Evolutionary conservation across 495 filamentous ascomycete species (phyloP).

Genomic region (Podospora pseudopauciseta): DNA sequence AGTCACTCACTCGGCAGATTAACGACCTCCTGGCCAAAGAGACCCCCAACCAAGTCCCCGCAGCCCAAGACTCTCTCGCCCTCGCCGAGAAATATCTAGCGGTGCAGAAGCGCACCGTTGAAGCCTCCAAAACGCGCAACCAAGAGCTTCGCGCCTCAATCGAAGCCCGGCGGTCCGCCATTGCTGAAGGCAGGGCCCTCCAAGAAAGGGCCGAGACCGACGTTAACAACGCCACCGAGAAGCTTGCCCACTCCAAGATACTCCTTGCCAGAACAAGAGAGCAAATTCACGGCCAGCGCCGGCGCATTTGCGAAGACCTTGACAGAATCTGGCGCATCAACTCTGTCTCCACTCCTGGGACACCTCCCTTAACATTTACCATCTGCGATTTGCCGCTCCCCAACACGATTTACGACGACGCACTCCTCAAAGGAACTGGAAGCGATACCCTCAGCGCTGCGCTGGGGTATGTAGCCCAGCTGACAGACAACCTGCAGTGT

Average conservation of each 20-base stretch:
- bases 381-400: constrained; percentile 73
- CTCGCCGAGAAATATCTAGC: constrained; percentile 58
- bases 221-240: constrained; percentile 53
- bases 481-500: constrained; percentile 72
- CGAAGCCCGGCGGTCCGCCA: constrained; percentile 59
- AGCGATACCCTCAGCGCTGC: constrained; percentile 73
- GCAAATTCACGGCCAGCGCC: constrained; percentile 71
- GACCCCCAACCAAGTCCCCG: constrained; percentile 50
- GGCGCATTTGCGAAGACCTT: constrained; percentile 82
- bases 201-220: constrained; percentile 57
- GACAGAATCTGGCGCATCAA: constrained; percentile 70
- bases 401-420: constrained; percentile 69
- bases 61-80: constrained; percentile 60
- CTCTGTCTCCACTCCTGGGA: constrained; percentile 49
- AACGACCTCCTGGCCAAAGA: constrained; percentile 59
- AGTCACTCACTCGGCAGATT: constrained; percentile 72
- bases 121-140: constrained; percentile 54
- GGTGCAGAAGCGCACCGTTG: constrained; percentile 61
- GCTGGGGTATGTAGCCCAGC: constrained; percentile 74
- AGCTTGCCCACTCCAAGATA: constrained; percentile 53
- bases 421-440: constrained; percentile 38
- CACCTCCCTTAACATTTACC: constrained; percentile 63
- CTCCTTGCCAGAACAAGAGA: constrained; percentile 55
- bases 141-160: constrained; percentile 64
- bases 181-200: constrained; percentile 55